A percentile compares a stretch with the other conserved stretches of the same genome.
These are phyloP conservation scores for Elongisporangium prolatum DNA, from an alignment of 352 stramenopile genomes.

Conservation along the genomic window DNA sequence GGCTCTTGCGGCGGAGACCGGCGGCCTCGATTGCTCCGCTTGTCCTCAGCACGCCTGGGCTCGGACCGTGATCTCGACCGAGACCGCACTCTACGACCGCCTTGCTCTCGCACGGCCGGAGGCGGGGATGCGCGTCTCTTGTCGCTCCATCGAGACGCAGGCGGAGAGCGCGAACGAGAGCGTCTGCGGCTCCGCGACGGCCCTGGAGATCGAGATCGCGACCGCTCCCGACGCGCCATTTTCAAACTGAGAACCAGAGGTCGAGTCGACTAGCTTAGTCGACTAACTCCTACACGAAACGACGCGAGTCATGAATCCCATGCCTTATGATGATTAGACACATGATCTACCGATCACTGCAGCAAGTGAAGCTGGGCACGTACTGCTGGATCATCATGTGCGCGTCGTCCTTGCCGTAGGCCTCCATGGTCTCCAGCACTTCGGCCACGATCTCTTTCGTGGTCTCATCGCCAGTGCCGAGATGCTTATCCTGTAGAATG, in stretches of 20 bases:
- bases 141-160: background rate
- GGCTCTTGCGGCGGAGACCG: background rate
- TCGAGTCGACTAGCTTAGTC: background rate
- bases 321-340: background rate
- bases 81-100: background rate
- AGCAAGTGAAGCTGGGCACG: conserved; percentile 53
- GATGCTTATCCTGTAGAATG: conserved; percentile 73
- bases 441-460: conserved; percentile 61
- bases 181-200: no score
- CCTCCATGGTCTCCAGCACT: conserved; percentile 65
- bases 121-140: background rate
- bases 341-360: conserved; percentile 1
- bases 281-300: background rate
- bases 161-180: background rate
- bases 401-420: conserved; percentile 64
- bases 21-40: background rate
- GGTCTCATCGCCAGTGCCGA: conserved; percentile 56
- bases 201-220: background rate
- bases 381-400: conserved; percentile 74
- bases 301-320: background rate
- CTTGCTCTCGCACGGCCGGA: background rate
- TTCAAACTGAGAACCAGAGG: background rate
- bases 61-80: background rate
- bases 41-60: background rate
- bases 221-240: background rate